Base-by-base conservation (phyloP, 306 rosid genomes). In the Quercus robur region DNA sequence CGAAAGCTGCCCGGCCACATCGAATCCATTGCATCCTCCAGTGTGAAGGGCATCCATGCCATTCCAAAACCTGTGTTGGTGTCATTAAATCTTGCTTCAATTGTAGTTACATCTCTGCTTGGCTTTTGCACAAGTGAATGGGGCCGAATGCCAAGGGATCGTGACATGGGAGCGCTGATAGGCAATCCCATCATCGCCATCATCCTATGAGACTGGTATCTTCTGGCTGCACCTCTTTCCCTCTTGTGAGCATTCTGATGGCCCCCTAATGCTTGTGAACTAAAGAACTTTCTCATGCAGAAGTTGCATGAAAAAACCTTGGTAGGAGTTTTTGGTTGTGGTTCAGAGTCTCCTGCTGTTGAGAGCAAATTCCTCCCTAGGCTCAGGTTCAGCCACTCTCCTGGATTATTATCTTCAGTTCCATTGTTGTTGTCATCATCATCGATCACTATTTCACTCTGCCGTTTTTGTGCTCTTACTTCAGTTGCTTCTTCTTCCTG, bases 211-310 rank as follows among this genome's bases (percentile, higher is more conserved):
- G 98, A 82, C 69, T 90, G 98, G 77, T 86, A 90, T 85, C 97
- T 93, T 86, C 92, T 90, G 8, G 94, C 91, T 56, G 94, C 99
- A 15, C 98, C 97, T 84, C 99, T 88, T 75, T 93, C 98, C 74
- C 98, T 93, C 83, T 93, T 93, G 87, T 96, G 98, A 21, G 98
- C 99, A 63, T 96, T 96, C 80, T 93, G 98, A 78, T 93, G 99
- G 49, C 98, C 99, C 33, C 99, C 99, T 78, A 96, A 80, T 59
- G 99, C 99, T 58, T 96, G 99, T 66, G 99, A 96, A 49, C 97
- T 93, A 57, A 75, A 90, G 87, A 96, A 96, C 86, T 91, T 88
- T 74, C 97, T 93, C 93, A 88, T 90, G 88, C 99, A 93, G 89
- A 93, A 96, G 88, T 96, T 96, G 79, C 99, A 96, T 5, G 98